A percentile compares a stretch with the other conserved stretches of the same genome.
Evolutionary conservation across 2,329 filamentous ascomycete genomes (phyloP).

Genomic region (Fusarium zealandicum): DNA sequence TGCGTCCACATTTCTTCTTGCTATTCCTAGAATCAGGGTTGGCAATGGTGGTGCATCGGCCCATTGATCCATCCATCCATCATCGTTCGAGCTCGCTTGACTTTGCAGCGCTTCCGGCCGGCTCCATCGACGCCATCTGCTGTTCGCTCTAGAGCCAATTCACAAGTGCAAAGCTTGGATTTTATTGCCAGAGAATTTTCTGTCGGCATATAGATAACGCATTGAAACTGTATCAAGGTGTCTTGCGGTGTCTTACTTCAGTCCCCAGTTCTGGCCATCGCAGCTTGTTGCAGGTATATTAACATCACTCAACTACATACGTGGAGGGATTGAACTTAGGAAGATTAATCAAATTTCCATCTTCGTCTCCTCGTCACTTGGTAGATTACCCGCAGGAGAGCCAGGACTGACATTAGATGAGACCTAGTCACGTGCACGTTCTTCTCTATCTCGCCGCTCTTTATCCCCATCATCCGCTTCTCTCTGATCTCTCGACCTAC

Average conservation of each 20-base stretch:
- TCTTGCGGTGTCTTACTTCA: not conserved
- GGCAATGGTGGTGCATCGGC: conserved; percentile 29
- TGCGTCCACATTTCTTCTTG: conserved; percentile 7
- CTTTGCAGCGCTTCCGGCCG: conserved; percentile 13
- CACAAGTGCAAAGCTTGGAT: not conserved
- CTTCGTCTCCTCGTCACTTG: too few relatives aligned
- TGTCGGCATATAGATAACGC: not conserved
- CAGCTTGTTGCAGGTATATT: conserved; percentile 10
- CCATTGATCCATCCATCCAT: conserved; percentile 31
- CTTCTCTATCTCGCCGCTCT: too few relatives aligned
- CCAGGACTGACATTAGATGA: conserved; percentile 13
- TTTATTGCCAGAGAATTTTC: not conserved
- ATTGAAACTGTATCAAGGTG: conserved; percentile 15
- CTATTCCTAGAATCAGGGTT: conserved; percentile 5
- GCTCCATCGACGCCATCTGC: conserved; percentile 25
- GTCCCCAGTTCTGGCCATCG: conserved; percentile 19
- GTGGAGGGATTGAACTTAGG: too few relatives aligned
- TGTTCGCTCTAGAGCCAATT: conserved; percentile 10
- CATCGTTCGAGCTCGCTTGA: conserved; percentile 29
- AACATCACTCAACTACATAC: not conserved
- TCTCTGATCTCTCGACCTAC: too few relatives aligned
- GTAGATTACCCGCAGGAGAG: not conserved
- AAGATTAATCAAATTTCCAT: too few relatives aligned
- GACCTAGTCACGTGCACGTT: not conserved
- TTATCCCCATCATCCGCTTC: too few relatives aligned